Evolutionary conservation across 2,329 filamentous ascomycete genomes (phyloP).

Genomic region (Scytalidium lignicola): DNA sequence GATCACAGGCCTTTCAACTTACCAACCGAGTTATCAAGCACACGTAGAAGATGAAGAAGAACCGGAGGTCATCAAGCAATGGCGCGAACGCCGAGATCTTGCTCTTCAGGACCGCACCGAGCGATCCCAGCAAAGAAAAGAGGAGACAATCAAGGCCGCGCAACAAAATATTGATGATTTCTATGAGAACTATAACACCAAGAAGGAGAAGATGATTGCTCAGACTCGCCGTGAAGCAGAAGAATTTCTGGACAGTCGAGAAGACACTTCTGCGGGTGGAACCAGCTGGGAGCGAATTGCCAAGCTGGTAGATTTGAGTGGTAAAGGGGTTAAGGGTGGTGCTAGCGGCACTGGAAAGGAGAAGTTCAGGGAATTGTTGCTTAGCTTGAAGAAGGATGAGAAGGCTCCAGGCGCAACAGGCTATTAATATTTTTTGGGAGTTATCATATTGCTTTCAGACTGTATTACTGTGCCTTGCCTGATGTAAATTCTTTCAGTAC

Average conservation of each 20-base stretch:
- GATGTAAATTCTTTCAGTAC: not conserved
- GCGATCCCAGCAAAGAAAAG: conserved; percentile 75
- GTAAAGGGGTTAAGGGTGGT: conserved; percentile 83
- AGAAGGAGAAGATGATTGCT: conserved; percentile 88
- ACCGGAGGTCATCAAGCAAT: conserved; percentile 82
- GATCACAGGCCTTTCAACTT: conserved; percentile 59
- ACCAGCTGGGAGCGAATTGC: conserved; percentile 98
- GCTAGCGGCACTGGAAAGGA: conserved; percentile 90
- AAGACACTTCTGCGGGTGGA: conserved; percentile 89
- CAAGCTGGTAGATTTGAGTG: conserved; percentile 94
- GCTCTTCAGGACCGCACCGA: conserved; percentile 79
- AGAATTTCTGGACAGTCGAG: conserved; percentile 80
- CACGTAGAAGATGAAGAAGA: conserved; percentile 66
- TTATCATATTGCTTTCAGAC: not conserved
- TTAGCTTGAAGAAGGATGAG: conserved; percentile 88
- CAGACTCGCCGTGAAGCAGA: conserved; percentile 91
- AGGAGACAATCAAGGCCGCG: conserved; percentile 81
- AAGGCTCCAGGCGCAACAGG: conserved; percentile 68
- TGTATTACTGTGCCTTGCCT: not conserved
- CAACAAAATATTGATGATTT: conserved; percentile 97
- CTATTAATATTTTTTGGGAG: conserved; percentile 38
- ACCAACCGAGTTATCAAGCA: conserved; percentile 20
- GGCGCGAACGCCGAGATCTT: conserved; percentile 84
- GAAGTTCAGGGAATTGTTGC: conserved; percentile 85
- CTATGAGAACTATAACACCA: conserved; percentile 98